Conservation (phyloP, 2,329 filamentous ascomycete genomes). For the Podosphaera fusca region DNA sequence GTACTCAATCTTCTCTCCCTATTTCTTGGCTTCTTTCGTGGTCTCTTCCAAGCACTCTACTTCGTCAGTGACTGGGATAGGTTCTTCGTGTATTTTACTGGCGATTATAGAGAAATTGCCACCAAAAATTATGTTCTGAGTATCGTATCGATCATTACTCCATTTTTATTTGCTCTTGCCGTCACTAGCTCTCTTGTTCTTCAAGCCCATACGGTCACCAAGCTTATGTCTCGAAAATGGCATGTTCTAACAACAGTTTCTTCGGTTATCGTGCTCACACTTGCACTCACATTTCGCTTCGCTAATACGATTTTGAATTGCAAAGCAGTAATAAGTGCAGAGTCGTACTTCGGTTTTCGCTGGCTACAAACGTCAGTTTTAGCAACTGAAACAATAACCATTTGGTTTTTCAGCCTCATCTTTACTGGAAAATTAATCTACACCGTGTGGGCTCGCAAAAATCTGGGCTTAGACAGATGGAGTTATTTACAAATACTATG, state of each 20-base stretch:
- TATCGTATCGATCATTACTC: constrained; percentile 25
- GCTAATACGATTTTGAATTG: constrained; percentile 25
- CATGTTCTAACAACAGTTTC: constrained; percentile 22
- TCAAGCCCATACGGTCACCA: constrained; percentile 39
- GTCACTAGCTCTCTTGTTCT: constrained; percentile 36
- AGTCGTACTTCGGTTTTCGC: constrained; percentile 8
- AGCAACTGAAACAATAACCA: constrained; percentile 29
- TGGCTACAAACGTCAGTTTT: constrained; percentile 13
- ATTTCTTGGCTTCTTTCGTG: constrained; percentile 27
- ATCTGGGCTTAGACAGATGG: constrained; percentile 34
- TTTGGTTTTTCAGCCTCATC: constrained; percentile 37
- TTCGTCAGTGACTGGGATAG: constrained; percentile 27
- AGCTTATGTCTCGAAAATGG: constrained; percentile 19
- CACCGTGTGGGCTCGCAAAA: constrained; percentile 30
- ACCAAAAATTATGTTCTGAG: constrained; percentile 21
- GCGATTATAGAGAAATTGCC: constrained; percentile 23
- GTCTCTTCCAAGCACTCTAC: constrained; percentile 24
- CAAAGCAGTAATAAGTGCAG: constrained; percentile 6
- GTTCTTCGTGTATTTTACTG: constrained; percentile 25
- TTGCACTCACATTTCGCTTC: constrained; percentile 30
- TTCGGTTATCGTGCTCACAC: constrained; percentile 25
- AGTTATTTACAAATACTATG: constrained; percentile 44
- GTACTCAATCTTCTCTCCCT: constrained; percentile 34
- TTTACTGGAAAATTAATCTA: constrained; percentile 37
- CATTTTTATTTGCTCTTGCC: constrained; percentile 27